These are phyloP conservation scores for Haplosporangium sp. DNA, from an alignment of 371 early-diverging fungal genomes.

Conservation along the genomic window DNA sequence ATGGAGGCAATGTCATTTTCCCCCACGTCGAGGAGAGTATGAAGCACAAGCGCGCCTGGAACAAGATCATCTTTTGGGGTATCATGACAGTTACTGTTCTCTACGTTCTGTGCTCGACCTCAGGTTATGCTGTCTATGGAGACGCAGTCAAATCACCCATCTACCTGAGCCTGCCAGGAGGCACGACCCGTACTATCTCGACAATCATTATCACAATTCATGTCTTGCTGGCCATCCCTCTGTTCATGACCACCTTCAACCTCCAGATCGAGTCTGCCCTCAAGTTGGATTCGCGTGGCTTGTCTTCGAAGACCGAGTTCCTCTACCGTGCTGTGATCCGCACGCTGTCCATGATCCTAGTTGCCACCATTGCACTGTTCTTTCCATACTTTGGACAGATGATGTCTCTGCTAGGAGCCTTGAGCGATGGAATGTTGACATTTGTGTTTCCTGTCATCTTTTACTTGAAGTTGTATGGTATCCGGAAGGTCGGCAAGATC, in stretches of 20 bases:
- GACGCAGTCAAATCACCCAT: slow-evolving; percentile 74
- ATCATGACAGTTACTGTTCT: slow-evolving; percentile 77
- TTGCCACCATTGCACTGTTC: slow-evolving; percentile 72
- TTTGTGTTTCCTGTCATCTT: slow-evolving; percentile 89
- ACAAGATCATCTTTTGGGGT: slow-evolving; percentile 74
- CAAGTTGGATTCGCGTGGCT: slow-evolving; percentile 48
- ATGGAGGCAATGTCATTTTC: slow-evolving; percentile 80
- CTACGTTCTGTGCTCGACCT: slow-evolving; percentile 79
- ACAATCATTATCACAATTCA: slow-evolving; percentile 84
- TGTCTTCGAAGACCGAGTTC: slow-evolving; percentile 60
- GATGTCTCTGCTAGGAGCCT: slow-evolving; percentile 86
- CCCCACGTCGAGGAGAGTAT: slow-evolving; percentile 90
- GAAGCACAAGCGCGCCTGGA: slow-evolving; percentile 80
- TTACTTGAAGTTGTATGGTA: slow-evolving; percentile 80
- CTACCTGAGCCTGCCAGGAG: slow-evolving; percentile 76
- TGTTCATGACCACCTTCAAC: slow-evolving; percentile 84
- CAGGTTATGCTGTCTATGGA: slow-evolving; percentile 89
- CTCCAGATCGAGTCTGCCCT: slow-evolving; percentile 75
- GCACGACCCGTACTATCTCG: slow-evolving; percentile 70
- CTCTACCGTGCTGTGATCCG: slow-evolving; percentile 69
- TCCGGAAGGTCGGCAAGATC: slow-evolving; percentile 62
- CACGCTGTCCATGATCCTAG: slow-evolving; percentile 59
- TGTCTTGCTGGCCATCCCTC: slow-evolving; percentile 85
- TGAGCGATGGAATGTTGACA: slow-evolving; percentile 81
- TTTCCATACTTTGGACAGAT: slow-evolving; percentile 85